Base-by-base conservation (phyloP, 768 basidiomycete species). In the Lepiota brunneoincarnata region DNA sequence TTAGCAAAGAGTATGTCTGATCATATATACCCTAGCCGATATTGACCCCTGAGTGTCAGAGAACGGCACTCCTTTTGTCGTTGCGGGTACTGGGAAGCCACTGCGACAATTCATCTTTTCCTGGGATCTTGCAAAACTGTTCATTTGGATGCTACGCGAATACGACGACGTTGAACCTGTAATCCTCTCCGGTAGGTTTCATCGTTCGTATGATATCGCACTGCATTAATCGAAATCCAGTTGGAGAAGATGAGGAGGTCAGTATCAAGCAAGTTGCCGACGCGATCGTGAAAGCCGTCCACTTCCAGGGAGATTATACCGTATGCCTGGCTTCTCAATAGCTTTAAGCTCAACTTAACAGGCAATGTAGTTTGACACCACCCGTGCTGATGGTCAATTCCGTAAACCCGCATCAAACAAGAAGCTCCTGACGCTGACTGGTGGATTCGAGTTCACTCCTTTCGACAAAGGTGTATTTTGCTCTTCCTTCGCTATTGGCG, bases 101-200 rank as follows among this genome's bases (percentile, higher is more conserved):
- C 80, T 97, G 34, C 83, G 95, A n/a, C 95, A 98, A 69, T 98
- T 98, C 69, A 95, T 97, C 70, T 98, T 93, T 73, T 97, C 95
- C n/a, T 77, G 83, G 45, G 94, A 98, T 71, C 85, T 98, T 45
- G 95, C 94, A 40, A 96, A 92, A 69, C 77, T 96, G 52, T 96
- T 97, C 77, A 89, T 97, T 65, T 94, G 91, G 93, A 83, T 85
- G 77, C 71, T 95, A 59, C 78, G 91, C 41, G 89, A 96, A 64
- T 97, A 98, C 67, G 81, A 94, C 49, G 87, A 91, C 61, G 88
- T 96, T 47, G 93, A 96, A 61, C 95, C 95, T 4, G 73, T 98
- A 67, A 98, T 97, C 62, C 79, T 98, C 15, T 94, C 92, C 4
- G 89, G 91, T 89, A 59, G 18, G 71, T 61, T 26, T 50, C 18